phyloP scores from a whole-genome alignment of 169 alveolate species.

The Plasmodium relictum region DNA sequence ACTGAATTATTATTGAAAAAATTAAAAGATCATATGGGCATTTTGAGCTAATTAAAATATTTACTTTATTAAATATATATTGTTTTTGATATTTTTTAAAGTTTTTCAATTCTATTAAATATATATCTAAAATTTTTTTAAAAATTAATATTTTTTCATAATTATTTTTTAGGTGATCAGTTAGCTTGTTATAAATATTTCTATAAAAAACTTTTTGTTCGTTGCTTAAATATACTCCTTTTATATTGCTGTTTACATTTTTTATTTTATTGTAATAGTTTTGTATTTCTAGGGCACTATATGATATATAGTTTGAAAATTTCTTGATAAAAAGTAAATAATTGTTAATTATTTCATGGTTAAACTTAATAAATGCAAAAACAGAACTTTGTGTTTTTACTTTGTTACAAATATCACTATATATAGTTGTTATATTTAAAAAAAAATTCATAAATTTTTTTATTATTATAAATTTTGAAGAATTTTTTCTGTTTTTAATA shows the following conservation, averaged over 20 bases:
- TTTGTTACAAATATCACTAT: slow-evolving; percentile 13
- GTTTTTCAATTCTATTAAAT: slow-evolving; percentile 61
- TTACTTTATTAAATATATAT: slow-evolving; percentile 25
- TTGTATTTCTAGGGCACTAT: slow-evolving; percentile 41
- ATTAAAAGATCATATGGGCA: slow-evolving; percentile 62
- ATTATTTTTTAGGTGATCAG: slow-evolving; percentile 15
- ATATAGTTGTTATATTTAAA: slow-evolving; percentile 40
- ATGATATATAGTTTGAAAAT: slow-evolving; percentile 28
- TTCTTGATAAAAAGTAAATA: slow-evolving; percentile 40
- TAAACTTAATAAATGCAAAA: slow-evolving; percentile 24
- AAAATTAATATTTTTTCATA: slow-evolving; percentile 41
- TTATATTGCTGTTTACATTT: slow-evolving; percentile 17
- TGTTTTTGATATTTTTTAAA: slow-evolving; percentile 47
- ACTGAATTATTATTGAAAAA: slow-evolving; percentile 44
- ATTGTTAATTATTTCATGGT: slow-evolving; percentile 25
- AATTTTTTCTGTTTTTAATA: slow-evolving; percentile 12
- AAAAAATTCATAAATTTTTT: slow-evolving; percentile 50
- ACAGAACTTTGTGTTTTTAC: slow-evolving; percentile 40
- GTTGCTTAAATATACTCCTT: not conserved
- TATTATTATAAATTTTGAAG: slow-evolving; percentile 14
- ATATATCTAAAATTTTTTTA: slow-evolving; percentile 50
- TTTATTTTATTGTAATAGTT: slow-evolving; percentile 32
- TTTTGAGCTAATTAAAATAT: slow-evolving; percentile 21
- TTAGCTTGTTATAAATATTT: slow-evolving; percentile 8
- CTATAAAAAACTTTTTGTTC: slow-evolving; percentile 9